A percentile compares a stretch with the other conserved stretches of the same genome.
Conservation (phyloP, 257 asterid genomes). For the Linderniella brevidens region DNA sequence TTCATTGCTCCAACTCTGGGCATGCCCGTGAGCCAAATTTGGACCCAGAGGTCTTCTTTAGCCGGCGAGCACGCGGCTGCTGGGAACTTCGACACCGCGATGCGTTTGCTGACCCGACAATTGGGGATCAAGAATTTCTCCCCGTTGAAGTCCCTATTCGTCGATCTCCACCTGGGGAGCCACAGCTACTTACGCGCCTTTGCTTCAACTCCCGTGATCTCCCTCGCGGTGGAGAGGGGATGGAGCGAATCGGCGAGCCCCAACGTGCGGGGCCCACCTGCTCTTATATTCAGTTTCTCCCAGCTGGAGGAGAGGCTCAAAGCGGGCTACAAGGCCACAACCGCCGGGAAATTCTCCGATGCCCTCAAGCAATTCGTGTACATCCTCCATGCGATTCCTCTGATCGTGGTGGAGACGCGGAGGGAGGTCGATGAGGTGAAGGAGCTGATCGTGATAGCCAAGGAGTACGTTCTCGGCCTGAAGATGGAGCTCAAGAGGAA, state of each 20-base stretch:
- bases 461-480: not conserved
- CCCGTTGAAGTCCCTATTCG: slow-evolving; percentile 44
- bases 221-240: too few relatives aligned
- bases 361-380: slow-evolving; percentile 1
- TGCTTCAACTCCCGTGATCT: slow-evolving; percentile 22
- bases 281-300: slow-evolving; percentile 45
- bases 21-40: slow-evolving; percentile 83
- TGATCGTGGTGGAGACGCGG: slow-evolving; percentile 4
- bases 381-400: slow-evolving; percentile 2
- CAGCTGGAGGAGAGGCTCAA: slow-evolving; percentile 13
- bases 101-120: slow-evolving; percentile 66
- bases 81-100: slow-evolving; percentile 78
- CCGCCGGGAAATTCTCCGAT: slow-evolving; percentile 3
- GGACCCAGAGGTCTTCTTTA: slow-evolving; percentile 76
- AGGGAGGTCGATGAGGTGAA: slow-evolving; percentile 5
- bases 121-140: slow-evolving; percentile 53
- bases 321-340: slow-evolving; percentile 1
- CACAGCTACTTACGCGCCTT: slow-evolving; percentile 58
- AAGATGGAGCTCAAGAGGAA: slow-evolving; percentile 5
- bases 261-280: slow-evolving; percentile 74
- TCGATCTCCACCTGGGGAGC: slow-evolving; percentile 65
- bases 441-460: not conserved
- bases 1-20: slow-evolving; percentile 62
- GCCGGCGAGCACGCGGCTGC: slow-evolving; percentile 92
- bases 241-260: slow-evolving; percentile 10